Percentiles rank a stretch among this genome's conserved stretches.
Conservation (phyloP, 2,329 filamentous ascomycete species). For the Fusarium sp. region DNA sequence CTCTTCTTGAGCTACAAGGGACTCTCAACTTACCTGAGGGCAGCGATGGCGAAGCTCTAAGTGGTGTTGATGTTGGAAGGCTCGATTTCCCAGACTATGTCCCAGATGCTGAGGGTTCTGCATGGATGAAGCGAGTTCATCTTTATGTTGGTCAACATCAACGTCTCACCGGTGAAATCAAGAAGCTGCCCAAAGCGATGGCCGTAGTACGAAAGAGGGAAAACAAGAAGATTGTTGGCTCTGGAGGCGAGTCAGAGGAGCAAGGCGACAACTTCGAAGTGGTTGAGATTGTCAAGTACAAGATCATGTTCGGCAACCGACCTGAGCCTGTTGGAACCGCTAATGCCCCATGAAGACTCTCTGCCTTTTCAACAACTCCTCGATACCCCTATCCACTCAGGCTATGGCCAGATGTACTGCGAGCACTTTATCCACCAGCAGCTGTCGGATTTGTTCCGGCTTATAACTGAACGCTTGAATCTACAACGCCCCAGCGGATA, state of each 20-base stretch:
- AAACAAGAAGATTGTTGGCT: conserved; percentile 56
- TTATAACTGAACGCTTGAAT: neutral
- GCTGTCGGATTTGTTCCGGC: neutral
- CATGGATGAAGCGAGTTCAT: conserved; percentile 92
- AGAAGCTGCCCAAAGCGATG: conserved; percentile 82
- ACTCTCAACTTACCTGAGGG: conserved; percentile 78
- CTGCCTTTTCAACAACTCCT: neutral
- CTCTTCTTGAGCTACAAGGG: conserved; percentile 92
- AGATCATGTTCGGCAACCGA: conserved; percentile 83
- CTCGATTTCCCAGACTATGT: conserved; percentile 83
- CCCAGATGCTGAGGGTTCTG: conserved; percentile 58
- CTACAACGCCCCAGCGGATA: neutral
- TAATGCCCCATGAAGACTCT: conserved; percentile 44
- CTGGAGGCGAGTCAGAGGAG: conserved; percentile 53
- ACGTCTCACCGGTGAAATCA: conserved; percentile 88
- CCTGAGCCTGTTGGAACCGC: conserved; percentile 82
- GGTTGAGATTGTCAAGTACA: conserved; percentile 87
- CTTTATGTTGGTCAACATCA: conserved; percentile 91
- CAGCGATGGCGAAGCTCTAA: conserved; percentile 46
- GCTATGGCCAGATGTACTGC: too few relatives aligned
- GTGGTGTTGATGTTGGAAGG: conserved; percentile 67
- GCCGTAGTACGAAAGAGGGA: conserved; percentile 76
- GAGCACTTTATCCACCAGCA: neutral
- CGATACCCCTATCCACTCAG: neutral
- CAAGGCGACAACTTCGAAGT: conserved; percentile 74